Conservation (phyloP, 805 yeast genomes). For the Wickerhamiella azyma region DNA sequence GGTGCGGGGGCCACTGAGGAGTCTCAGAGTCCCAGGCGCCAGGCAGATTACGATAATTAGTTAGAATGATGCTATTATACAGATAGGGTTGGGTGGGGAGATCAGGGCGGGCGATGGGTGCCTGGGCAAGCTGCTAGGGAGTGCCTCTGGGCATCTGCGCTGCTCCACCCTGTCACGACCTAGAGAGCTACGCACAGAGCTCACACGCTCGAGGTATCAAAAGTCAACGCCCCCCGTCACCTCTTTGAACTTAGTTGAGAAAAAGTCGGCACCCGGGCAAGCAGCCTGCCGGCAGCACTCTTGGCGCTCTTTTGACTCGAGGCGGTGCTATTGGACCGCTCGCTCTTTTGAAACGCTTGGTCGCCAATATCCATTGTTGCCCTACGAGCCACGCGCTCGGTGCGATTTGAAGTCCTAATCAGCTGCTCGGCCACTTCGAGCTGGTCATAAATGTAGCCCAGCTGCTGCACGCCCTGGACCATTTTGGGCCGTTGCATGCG, state of each 20-base stretch:
- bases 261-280: slow-evolving; percentile 1
- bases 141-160: too few relatives aligned
- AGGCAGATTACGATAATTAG: too few relatives aligned
- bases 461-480: slow-evolving; percentile 31
- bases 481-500: slow-evolving; percentile 30
- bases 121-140: too few relatives aligned
- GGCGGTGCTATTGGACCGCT: slow-evolving; percentile 1
- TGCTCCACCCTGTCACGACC: too few relatives aligned
- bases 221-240: too few relatives aligned
- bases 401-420: slow-evolving; percentile 7
- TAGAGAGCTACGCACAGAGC: too few relatives aligned
- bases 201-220: too few relatives aligned
- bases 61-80: too few relatives aligned
- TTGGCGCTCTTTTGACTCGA: slow-evolving; percentile 5
- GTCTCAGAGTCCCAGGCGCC: too few relatives aligned
- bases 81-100: too few relatives aligned
- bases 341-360: neutral
- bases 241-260: neutral
- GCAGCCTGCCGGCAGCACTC: slow-evolving; percentile 1
- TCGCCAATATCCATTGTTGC: slow-evolving; percentile 5
- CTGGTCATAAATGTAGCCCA: slow-evolving; percentile 27
- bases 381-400: slow-evolving; percentile 4
- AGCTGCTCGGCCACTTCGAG: slow-evolving; percentile 21
- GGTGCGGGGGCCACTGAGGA: too few relatives aligned
- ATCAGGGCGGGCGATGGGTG: too few relatives aligned